Base-by-base conservation (phyloP, 1,139 yeast species). In the Suhomyces terraborum region DNA sequence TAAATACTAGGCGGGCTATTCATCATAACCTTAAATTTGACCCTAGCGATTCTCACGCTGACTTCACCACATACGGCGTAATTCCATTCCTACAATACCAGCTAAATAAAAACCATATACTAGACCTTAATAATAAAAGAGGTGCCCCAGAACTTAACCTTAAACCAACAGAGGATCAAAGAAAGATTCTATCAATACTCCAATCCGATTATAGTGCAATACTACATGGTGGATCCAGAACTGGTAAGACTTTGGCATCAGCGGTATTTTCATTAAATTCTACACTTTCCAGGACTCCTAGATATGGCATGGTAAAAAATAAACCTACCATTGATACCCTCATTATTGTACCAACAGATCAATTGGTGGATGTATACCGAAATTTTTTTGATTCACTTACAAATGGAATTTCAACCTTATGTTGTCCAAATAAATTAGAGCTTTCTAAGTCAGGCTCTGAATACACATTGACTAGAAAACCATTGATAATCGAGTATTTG, bases 311-410 rank as follows among this genome's bases (percentile, higher is more conserved):
- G 4, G 36, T 55, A 18, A 36, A 35, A 8, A 24, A 24, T 8
- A 43, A 36, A 18, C 36, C 46, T 9, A 47, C 47, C 8, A 46
- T 54, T 4, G 61, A 61, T 32, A 46, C 57, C 18, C 40, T 64
- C 3, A 55, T 66, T 19, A 28, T 66, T 4, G 68, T 61, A 1
- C 69, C 70, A 3, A 61, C 66, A 8, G 56, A 55, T 27, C 53
- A 48, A 7, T 26, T 58, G 32, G 55, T 66, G 8, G 46, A 50
- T 13, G 52, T 54, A 35, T 65, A 62, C 38, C 41, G 48, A 26
- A 19, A 39, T 5, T 48, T 52, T 40, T 38, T 55, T 6, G 21
- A 29, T 5, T 24, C 26, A 8, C 40, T 64, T 22, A 43, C 52
- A 3, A 27, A 47, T 16, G 59, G 53, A 10, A 47, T 59, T 10